Conservation (phyloP, 768 basidiomycete species). For the Lactarius deliciosus region DNA sequence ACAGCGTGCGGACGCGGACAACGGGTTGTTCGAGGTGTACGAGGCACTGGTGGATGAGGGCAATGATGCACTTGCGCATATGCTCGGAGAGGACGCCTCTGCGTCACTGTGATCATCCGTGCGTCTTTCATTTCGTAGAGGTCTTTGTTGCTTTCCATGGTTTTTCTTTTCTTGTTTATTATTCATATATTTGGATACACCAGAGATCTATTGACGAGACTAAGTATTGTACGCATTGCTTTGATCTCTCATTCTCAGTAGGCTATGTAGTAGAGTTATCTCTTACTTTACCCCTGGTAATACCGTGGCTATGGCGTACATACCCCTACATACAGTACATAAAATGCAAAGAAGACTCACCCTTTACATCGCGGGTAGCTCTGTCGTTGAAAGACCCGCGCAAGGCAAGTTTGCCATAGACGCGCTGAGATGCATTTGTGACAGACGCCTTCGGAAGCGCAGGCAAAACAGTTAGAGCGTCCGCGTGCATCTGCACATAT, state of each 20-base stretch:
- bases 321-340: neutral
- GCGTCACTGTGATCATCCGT: neutral
- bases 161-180: constrained; percentile 3
- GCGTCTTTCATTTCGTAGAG: neutral
- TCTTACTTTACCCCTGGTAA: neutral
- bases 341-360: neutral
- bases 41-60: constrained; percentile 62
- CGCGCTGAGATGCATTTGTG: too few relatives aligned
- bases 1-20: neutral
- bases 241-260: neutral
- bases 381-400: too few relatives aligned
- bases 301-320: neutral
- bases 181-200: neutral
- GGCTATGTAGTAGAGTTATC: too few relatives aligned
- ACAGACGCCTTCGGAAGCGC: too few relatives aligned
- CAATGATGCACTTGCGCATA: constrained; percentile 66
- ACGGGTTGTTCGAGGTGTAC: constrained; percentile 74
- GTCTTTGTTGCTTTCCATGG: neutral
- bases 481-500: too few relatives aligned
- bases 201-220: neutral
- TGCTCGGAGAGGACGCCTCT: constrained; percentile 51
- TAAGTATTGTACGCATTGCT: neutral
- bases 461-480: too few relatives aligned
- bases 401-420: too few relatives aligned
- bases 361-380: too few relatives aligned